Evolutionary conservation across 73 alveolate species (phyloP).

Genomic region (Tetrahymena elliotti): DNA sequence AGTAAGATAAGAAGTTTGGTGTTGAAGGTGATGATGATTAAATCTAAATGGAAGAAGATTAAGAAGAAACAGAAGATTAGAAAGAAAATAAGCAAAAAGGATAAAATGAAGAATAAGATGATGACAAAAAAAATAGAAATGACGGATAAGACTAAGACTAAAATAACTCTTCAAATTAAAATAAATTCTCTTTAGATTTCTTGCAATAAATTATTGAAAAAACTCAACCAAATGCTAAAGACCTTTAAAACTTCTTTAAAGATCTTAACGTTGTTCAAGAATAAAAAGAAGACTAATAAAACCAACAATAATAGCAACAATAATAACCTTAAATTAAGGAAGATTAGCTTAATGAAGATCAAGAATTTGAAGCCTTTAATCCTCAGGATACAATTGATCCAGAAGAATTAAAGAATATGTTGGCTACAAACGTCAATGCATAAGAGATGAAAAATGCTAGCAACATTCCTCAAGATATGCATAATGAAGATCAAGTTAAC

Average conservation of each 20-base stretch:
- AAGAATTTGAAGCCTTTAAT: constrained; percentile 48
- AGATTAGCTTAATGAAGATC: constrained; percentile 55
- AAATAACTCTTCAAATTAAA: constrained; percentile 40
- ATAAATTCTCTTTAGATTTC: neutral
- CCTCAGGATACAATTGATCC: constrained; percentile 32
- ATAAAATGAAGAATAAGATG: constrained; percentile 30
- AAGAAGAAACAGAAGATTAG: constrained; percentile 43
- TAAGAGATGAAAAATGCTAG: constrained; percentile 45
- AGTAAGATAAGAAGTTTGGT: neutral
- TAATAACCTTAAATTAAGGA: constrained; percentile 15
- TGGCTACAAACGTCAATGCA: constrained; percentile 44
- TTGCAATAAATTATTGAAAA: neutral
- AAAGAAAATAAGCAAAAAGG: constrained; percentile 4
- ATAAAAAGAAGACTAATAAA: constrained; percentile 46
- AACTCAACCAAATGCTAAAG: constrained; percentile 37
- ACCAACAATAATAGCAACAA: neutral
- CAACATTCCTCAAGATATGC: constrained; percentile 25
- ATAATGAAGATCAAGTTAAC: constrained; percentile 52
- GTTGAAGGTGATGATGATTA: constrained; percentile 38
- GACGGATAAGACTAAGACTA: constrained; percentile 49
- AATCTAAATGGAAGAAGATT: constrained; percentile 45
- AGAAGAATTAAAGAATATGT: neutral
- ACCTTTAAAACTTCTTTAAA: constrained; percentile 14
- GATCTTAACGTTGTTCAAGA: constrained; percentile 52
- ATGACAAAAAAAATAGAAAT: constrained; percentile 51